Base-by-base conservation (phyloP, 1,284 basidiomycete genomes). In the Cystobasidium pallidum region DNA sequence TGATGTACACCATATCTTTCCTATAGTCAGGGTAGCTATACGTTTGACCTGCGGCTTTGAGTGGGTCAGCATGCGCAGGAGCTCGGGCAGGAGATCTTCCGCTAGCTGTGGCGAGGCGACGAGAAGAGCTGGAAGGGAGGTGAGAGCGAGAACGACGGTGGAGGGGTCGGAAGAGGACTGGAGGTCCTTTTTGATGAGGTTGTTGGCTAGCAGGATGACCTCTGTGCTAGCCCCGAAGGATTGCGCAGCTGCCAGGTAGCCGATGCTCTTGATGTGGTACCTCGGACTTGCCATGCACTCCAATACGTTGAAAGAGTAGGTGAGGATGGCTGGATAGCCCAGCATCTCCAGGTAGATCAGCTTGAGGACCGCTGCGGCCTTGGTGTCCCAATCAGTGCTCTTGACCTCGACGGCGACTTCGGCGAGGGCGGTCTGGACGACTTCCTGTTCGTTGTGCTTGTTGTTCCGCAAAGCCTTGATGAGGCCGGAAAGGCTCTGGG, bases 181-280 rank as follows among this genome's bases (percentile, higher is more conserved):
- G 64, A 73, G 74, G 74, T 92, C 94, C 87, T 99, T 99, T 85
- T 99, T 98, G 78, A 99, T 85, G 34, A 95, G 85, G 82, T 99
- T 99, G 10, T 96, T 97, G 0, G 95, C 96, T 55, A 99, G 86
- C 85, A 99, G 97, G 26, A 98, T 87, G 45, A 99, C 95, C 78
- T 99, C 95, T 0, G 94, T 98, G 74, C 96, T 92, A 75, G 92
- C 87, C 34, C 89, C 86, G 81, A 99, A 99, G 0, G 93, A 94
- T 81, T 96, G 92, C 0, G 87, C 85, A 0, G 96, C 94, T 0
- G 91, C 96, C 17, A 99, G 88, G 82, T 99, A 99, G 17, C 96
- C 96, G 54, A 98, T 89, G 49, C 89, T 89, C 84, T 99, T 99
- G 76, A 96, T 85, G 82, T 98, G 93, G 77, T 90, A 88, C 78